Evolutionary conservation across 176 grass and related monocot genomes (phyloP).

Genomic region (Bonia amplexicaulis): DNA sequence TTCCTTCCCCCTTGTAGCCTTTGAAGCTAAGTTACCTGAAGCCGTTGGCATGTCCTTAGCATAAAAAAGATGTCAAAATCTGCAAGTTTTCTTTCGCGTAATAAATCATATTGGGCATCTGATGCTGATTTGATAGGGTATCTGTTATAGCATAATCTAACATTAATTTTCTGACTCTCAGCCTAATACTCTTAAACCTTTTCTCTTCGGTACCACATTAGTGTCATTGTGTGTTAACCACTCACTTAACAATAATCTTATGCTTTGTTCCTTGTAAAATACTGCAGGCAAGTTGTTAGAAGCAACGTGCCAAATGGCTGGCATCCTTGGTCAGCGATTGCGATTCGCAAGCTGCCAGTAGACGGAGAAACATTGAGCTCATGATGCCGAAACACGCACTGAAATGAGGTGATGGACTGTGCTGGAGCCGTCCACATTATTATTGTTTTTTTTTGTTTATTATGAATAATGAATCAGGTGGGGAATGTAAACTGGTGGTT

Average conservation of each 20-base stretch:
- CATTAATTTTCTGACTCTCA: background rate
- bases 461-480: conserved; percentile 33
- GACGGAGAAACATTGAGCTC: conserved; percentile 6
- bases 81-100: background rate
- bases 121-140: conserved; percentile 28
- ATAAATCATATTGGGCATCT: background rate
- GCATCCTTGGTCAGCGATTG: conserved; percentile 54
- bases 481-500: conserved; percentile 42
- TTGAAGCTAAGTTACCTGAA: conserved; percentile 2
- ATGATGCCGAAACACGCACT: conserved; percentile 26
- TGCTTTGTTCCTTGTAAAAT: conserved; percentile 13
- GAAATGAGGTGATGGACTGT: conserved; percentile 33
- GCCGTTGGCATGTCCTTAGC: background rate
- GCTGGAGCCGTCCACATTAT: conserved; percentile 29
- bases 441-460: conserved; percentile 39
- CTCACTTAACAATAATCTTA: background rate
- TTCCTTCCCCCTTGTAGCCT: background rate
- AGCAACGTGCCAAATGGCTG: conserved; percentile 53
- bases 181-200: background rate
- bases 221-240: conserved; percentile 21
- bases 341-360: conserved; percentile 69
- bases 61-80: background rate
- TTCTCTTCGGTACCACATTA: background rate
- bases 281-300: conserved; percentile 75
- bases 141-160: conserved; percentile 11